A percentile compares a stretch with the other conserved stretches of the same genome.
Evolutionary conservation across 2,329 filamentous ascomycete genomes (phyloP).

Genomic region (Lithohypha guttulata): DNA sequence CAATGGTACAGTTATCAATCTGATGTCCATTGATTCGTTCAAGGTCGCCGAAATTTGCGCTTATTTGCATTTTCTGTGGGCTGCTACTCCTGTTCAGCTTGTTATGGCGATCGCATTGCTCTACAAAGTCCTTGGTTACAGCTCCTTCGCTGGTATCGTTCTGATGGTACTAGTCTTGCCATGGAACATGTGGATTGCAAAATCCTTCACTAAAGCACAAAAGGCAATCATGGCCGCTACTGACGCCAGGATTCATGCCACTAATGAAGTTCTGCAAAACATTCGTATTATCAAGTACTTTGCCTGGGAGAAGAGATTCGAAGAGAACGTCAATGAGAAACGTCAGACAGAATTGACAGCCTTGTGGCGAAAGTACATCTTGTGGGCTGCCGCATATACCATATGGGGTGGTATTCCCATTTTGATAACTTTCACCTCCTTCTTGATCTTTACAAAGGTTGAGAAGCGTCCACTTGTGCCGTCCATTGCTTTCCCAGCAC

Average conservation of each 20-base stretch:
- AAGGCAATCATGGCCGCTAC: slow-evolving; percentile 87
- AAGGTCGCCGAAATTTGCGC: slow-evolving; percentile 92
- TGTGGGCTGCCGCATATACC: slow-evolving; percentile 86
- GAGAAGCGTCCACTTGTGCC: slow-evolving; percentile 84
- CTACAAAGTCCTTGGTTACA: slow-evolving; percentile 82
- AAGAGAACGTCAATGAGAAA: slow-evolving; percentile 79
- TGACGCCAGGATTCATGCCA: slow-evolving; percentile 89
- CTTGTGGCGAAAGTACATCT: slow-evolving; percentile 69
- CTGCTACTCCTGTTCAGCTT: slow-evolving; percentile 79
- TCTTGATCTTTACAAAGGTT: slow-evolving; percentile 81
- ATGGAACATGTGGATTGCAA: slow-evolving; percentile 79
- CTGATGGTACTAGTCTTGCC: slow-evolving; percentile 85
- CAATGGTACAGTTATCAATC: slow-evolving; percentile 94
- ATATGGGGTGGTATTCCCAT: slow-evolving; percentile 95
- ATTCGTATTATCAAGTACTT: slow-evolving; percentile 99
- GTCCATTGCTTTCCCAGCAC: slow-evolving; percentile 87
- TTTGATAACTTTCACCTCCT: slow-evolving; percentile 91
- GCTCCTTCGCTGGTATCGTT: slow-evolving; percentile 83
- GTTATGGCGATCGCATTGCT: slow-evolving; percentile 69
- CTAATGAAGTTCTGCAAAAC: slow-evolving; percentile 93
- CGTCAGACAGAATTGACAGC: slow-evolving; percentile 65
- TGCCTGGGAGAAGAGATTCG: slow-evolving; percentile 91
- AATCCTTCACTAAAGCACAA: slow-evolving; percentile 73
- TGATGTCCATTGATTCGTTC: slow-evolving; percentile 99
- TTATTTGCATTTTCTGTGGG: slow-evolving; percentile 93